A percentile compares a stretch with the other conserved stretches of the same genome.
Evolutionary conservation across 371 early-diverging fungal species (phyloP).

Genomic region (Haplosporangium sp.): DNA sequence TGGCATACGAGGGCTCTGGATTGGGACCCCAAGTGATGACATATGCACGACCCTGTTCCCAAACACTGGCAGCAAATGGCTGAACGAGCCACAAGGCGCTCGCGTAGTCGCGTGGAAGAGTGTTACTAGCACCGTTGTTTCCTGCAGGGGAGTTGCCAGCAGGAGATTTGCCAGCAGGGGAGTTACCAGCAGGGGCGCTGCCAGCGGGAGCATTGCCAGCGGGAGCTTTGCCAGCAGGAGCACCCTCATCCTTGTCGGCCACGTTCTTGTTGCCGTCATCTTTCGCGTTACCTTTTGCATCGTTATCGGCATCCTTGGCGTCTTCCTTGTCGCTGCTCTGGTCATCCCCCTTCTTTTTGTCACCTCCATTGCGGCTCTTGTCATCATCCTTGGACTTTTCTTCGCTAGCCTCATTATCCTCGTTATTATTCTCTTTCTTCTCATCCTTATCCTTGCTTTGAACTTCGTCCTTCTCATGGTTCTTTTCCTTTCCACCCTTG

Average conservation of each 20-base stretch:
- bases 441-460: not conserved
- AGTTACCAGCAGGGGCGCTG: not conserved
- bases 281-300: not conserved
- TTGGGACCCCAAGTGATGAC: constrained; percentile 54
- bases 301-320: not conserved
- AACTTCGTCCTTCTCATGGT: not conserved
- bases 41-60: constrained; percentile 49
- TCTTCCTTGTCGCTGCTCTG: not conserved
- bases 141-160: not conserved
- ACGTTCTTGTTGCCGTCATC: not conserved
- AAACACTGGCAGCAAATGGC: constrained; percentile 43
- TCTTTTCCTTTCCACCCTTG: constrained; percentile 5
- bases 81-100: constrained; percentile 53
- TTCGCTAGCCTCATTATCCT: not conserved
- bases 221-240: not conserved
- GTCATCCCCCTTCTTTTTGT: not conserved
- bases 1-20: constrained; percentile 37
- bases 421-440: not conserved
- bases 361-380: constrained; percentile 5
- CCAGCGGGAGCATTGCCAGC: constrained; percentile 4
- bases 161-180: not conserved
- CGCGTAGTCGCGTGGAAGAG: constrained; percentile 12
- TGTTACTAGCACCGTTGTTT: constrained; percentile 4
- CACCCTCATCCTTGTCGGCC: not conserved
- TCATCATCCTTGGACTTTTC: not conserved